Evolutionary conservation across 129 eudicot species (phyloP).

Genomic region (Gnaphalium uliginosum): DNA sequence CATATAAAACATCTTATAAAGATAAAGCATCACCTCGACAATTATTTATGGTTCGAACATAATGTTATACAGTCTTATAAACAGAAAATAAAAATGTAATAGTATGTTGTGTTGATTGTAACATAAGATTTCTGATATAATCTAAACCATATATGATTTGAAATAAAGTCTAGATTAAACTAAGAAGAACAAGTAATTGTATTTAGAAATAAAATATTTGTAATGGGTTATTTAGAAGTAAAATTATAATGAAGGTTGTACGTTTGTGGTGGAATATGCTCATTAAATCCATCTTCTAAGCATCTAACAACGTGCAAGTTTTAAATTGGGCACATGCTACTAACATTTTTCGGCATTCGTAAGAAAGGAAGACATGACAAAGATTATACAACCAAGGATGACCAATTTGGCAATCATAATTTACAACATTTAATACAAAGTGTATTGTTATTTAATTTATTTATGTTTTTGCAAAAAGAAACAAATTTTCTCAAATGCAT

Average conservation of each 20-base stretch:
- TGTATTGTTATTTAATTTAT: too few species aligned
- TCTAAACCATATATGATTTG: neutral
- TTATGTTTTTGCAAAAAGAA: too few species aligned
- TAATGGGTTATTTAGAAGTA: neutral
- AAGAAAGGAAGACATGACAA: neutral
- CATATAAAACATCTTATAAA: too few species aligned
- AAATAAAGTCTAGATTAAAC: neutral
- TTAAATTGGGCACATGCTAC: slow-evolving; percentile 29
- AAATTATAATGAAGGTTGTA: slow-evolving; percentile 6
- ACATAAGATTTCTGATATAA: too few species aligned
- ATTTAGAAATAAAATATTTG: neutral
- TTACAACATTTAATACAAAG: too few species aligned
- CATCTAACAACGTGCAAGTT: slow-evolving; percentile 44
- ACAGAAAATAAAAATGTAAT: too few species aligned
- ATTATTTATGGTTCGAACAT: too few species aligned
- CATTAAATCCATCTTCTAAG: slow-evolving; percentile 25
- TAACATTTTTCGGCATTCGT: neutral
- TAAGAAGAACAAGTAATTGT: neutral
- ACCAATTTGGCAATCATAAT: neutral
- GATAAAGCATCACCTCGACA: too few species aligned
- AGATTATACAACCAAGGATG: neutral
- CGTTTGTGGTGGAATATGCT: slow-evolving; percentile 37
- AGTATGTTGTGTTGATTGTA: too few species aligned
- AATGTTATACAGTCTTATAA: too few species aligned
- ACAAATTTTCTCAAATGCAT: too few species aligned